Evolutionary conservation across 1,284 basidiomycete genomes (phyloP), one percentile per base, ranked within the genome.

Genomic region (Xanthoconium separans): DNA sequence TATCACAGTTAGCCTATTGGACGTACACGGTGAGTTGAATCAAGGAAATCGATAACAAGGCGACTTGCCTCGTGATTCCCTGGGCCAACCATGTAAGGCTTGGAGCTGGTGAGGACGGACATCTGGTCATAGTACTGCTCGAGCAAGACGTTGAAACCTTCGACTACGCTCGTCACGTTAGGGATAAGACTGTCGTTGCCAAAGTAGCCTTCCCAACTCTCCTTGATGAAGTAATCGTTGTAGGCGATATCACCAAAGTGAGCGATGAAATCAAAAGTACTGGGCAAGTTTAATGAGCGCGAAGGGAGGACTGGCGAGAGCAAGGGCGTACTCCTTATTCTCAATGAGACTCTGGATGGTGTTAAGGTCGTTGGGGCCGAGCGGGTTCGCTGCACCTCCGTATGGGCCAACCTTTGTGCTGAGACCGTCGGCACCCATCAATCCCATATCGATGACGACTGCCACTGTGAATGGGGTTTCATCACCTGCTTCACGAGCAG

Each of bases 321-420:
- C 10, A 41, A 36, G 3, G 7, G 4, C 65, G 4, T 56, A 68
- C 65, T 66, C 66, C 41, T 59, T 64, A 31, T 69, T 57, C 39
- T 68, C 62, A n/a, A 66, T 5, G 20, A 69, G 61, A 44, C 66
- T 69, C 44, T 66, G 65, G 24, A 69, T 68, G 0, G 67, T 68
- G n/a, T 66, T 68, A 12, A 68, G 58, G 20, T 66, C 61, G 6
- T 56, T 52, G 12, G 67, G 59, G 1, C 65, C 65, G 16, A 68
- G 58, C 2, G 59, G 61, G 40, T 62, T 65, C 15, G 47, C 53
- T 37, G 65, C 58, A 10, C 47, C 55, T 7, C 67, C 65, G 1
- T 44, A 55, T 30, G 67, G 67, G 2, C 67, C 67, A 15, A 66
- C 67, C 13, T 58, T 60, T 20, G 65, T 68, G 45, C 65, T 68